phyloP scores from a whole-genome alignment of 2,329 filamentous ascomycete species.

The Helotiales sp. region DNA sequence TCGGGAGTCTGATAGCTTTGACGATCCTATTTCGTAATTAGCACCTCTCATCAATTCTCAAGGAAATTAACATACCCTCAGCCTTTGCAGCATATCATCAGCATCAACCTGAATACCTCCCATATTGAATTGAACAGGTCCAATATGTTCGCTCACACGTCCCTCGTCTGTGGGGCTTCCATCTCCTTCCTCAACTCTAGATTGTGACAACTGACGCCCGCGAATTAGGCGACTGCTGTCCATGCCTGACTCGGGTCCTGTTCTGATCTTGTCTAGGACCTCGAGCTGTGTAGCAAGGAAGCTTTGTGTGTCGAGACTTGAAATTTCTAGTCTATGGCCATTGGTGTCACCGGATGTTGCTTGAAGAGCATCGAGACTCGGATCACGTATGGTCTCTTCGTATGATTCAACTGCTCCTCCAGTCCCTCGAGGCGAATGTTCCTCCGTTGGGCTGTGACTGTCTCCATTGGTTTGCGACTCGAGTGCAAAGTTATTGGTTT shows the following conservation, averaged over 20 bases:
- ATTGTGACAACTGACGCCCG: constrained; percentile 23
- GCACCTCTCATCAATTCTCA: background rate
- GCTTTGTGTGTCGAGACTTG: constrained; percentile 71
- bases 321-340: constrained; percentile 49
- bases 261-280: constrained; percentile 64
- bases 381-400: constrained; percentile 77
- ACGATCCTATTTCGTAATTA: constrained; percentile 32
- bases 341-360: constrained; percentile 48
- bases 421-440: constrained; percentile 25
- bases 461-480: constrained; percentile 29
- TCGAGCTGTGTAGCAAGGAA: constrained; percentile 77
- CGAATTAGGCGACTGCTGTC: constrained; percentile 29
- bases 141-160: constrained; percentile 69
- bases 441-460: constrained; percentile 9
- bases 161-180: constrained; percentile 29
- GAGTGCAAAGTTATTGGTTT: constrained; percentile 42
- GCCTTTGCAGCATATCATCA: constrained; percentile 84
- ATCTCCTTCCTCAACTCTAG: constrained; percentile 21
- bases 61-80: constrained; percentile 63
- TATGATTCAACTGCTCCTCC: constrained; percentile 70
- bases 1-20: constrained; percentile 36
- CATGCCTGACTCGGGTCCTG: constrained; percentile 46
- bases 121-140: constrained; percentile 96
- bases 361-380: constrained; percentile 62
- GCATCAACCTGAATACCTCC: constrained; percentile 95